Base-by-base conservation (phyloP, 495 filamentous ascomycete genomes). In the Filosporella fistucella region DNA sequence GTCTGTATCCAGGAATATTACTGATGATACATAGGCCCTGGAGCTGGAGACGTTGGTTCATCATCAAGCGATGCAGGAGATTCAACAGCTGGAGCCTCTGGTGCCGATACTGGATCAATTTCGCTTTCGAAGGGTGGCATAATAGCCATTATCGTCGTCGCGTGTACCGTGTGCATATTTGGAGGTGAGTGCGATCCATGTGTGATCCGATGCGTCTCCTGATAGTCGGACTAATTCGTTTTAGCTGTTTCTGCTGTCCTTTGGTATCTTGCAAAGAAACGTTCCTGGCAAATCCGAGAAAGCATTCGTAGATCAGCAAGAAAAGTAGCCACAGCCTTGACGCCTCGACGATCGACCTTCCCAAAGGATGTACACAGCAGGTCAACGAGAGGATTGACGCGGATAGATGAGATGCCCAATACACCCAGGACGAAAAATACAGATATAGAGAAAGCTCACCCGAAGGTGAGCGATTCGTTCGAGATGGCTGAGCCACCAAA, bases 61-160 rank as follows among this genome's bases (percentile, higher is more conserved):
- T 42, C 52, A 3, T 49, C 47, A 33, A 56, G 49, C 16, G 14
- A 28, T 33, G 23, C 39, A 21, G 58, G 59, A 24, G 73, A 73
- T 43, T 63, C 55, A 41, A 56, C 62, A 43, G 81, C 74, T 13
- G 82, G 81, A 22, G 80, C 80, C 12, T 63, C 70, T 22, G 82
- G 81, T 16, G 49, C 54, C 17, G 67, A 67, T 37, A 63, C 65
- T n/a, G 70, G 74, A 12, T 68, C 67, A 13, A 65, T 78, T 52
- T 62, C 61, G 21, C 56, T 86, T 25, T 82, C 79, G 7, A 71
- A 67, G 35, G 80, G 80, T 11, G 80, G 68, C 1, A 63, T 86
- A 45, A 69, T 78, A 33, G 81, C 79, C 14, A 81, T 86, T 49
- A 76, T 82, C 42, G 69, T 81, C 1, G 74, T 83, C 2, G 78